phyloP scores from a whole-genome alignment of 805 yeast genomes.

The Pichia exigua region DNA sequence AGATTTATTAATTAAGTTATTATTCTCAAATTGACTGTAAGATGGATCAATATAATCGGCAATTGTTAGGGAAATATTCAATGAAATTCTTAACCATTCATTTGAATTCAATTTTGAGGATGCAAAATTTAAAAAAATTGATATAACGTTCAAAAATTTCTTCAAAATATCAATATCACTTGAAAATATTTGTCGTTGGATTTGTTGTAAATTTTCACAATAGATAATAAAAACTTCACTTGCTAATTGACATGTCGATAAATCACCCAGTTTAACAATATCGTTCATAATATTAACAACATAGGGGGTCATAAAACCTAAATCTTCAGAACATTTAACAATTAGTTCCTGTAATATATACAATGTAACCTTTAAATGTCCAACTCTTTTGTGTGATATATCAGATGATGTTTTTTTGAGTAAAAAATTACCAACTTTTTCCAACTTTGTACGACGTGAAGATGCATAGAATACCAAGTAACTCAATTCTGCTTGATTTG shows the following conservation, averaged over 20 bases:
- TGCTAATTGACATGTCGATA: conserved; percentile 44
- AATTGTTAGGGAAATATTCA: conserved; percentile 33
- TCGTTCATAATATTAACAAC: conserved; percentile 52
- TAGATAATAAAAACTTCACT: conserved; percentile 29
- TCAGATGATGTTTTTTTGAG: conserved; percentile 56
- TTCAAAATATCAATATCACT: conserved; percentile 39
- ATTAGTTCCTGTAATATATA: conserved; percentile 63
- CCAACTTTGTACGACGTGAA: conserved; percentile 79
- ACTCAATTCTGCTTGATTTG: conserved; percentile 86
- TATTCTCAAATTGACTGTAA: conserved; percentile 12
- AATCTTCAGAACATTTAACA: conserved; percentile 69
- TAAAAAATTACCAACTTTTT: conserved; percentile 71
- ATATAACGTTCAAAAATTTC: conserved; percentile 28
- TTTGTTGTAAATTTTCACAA: conserved; percentile 20
- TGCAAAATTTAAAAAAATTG: conserved; percentile 22
- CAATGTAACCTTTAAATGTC: conserved; percentile 78
- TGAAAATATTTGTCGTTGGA: conserved; percentile 30
- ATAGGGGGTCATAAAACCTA: conserved; percentile 71
- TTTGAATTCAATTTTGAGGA: conserved; percentile 6
- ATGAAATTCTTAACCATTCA: conserved; percentile 40
- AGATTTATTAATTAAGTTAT: conserved; percentile 22
- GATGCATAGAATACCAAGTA: conserved; percentile 85
- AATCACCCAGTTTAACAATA: conserved; percentile 50
- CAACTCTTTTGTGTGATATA: conserved; percentile 52
- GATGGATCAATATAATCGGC: conserved; percentile 24